These are phyloP conservation scores for Alternaria infectoria DNA, from an alignment of 2,329 filamentous ascomycete species.

Conservation along the genomic window DNA sequence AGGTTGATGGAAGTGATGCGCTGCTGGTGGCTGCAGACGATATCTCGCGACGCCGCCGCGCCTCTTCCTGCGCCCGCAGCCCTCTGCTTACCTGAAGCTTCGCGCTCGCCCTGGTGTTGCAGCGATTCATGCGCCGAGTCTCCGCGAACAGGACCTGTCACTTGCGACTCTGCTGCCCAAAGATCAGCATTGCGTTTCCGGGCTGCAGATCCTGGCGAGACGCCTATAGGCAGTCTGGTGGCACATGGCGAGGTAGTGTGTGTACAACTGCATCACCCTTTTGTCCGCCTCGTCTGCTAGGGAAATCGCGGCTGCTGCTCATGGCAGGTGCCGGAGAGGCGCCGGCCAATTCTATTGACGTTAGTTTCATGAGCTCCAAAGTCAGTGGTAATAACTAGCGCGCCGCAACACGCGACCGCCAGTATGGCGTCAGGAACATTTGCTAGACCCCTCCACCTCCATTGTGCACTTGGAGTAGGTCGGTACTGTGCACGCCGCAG, in stretches of 20 bases:
- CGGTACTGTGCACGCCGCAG: slow-evolving; percentile 11
- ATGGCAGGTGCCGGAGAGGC: slow-evolving; percentile 15
- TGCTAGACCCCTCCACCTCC: slow-evolving; percentile 8
- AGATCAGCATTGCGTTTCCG: slow-evolving; percentile 8
- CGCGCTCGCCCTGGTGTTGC: not conserved
- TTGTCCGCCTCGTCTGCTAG: slow-evolving; percentile 21
- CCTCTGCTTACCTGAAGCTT: not conserved
- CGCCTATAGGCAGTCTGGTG: slow-evolving; percentile 11
- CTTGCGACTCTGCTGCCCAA: slow-evolving; percentile 9
- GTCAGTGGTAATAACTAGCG: slow-evolving; percentile 19
- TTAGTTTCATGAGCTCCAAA: slow-evolving; percentile 16
- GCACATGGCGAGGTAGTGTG: slow-evolving; percentile 11
- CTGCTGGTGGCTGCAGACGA: slow-evolving; percentile 23
- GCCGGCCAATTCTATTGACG: slow-evolving; percentile 9
- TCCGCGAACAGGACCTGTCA: not conserved
- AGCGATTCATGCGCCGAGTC: slow-evolving; percentile 1
- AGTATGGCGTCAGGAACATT: slow-evolving; percentile 31
- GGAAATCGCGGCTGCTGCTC: slow-evolving; percentile 16
- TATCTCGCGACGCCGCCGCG: not conserved
- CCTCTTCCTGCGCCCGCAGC: not conserved
- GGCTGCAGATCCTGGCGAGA: slow-evolving; percentile 11
- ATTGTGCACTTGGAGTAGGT: slow-evolving; percentile 5
- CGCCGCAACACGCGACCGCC: slow-evolving; percentile 26
- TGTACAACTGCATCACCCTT: slow-evolving; percentile 13
- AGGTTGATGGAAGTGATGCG: slow-evolving; percentile 41